Base-by-base conservation (phyloP, 225 moss, liverwort and hornwort species). In the Marchantia paleacea region DNA sequence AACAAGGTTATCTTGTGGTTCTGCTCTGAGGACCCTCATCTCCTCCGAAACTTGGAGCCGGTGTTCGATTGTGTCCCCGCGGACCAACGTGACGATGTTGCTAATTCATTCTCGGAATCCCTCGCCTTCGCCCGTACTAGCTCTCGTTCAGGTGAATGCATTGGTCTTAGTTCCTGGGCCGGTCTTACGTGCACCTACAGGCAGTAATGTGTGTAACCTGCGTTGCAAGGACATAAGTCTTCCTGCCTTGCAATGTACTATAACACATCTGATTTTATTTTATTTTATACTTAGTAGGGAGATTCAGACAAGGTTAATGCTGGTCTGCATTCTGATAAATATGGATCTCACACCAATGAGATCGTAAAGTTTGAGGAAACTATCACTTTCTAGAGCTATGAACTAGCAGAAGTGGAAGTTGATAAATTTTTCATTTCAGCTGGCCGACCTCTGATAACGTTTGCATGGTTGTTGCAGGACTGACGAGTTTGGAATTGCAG, bases 1-100 rank as follows among this genome's bases (percentile, higher is more conserved):
- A 72, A 78, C 73, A 63, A 61, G 52, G 57, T 83, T 10, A 55
- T 83, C n/a, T n/a, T n/a, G n/a, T n/a, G n/a, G n/a, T n/a, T n/a
- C n/a, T n/a, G n/a, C n/a, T n/a, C n/a, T n/a, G n/a, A n/a, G n/a
- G n/a, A n/a, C n/a, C n/a, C n/a, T n/a, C n/a, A n/a, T n/a, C n/a
- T n/a, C n/a, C n/a, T n/a, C n/a, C n/a, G n/a, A n/a, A n/a, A n/a
- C n/a, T n/a, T n/a, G n/a, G n/a, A n/a, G n/a, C n/a, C n/a, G n/a
- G n/a, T n/a, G n/a, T n/a, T n/a, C n/a, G n/a, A n/a, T n/a, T n/a
- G n/a, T n/a, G n/a, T n/a, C n/a, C 26, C 80, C 20, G 75, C 25
- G 13, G 54, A 75, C 22, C 18, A 75, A 24, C 81, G 51, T 51
- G 66, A 31, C 52, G 55, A 19, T 39, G 61, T 66, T 31, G 25